phyloP scores from a whole-genome alignment of 805 yeast genomes.

The Saccharomycopsis fermentans region DNA sequence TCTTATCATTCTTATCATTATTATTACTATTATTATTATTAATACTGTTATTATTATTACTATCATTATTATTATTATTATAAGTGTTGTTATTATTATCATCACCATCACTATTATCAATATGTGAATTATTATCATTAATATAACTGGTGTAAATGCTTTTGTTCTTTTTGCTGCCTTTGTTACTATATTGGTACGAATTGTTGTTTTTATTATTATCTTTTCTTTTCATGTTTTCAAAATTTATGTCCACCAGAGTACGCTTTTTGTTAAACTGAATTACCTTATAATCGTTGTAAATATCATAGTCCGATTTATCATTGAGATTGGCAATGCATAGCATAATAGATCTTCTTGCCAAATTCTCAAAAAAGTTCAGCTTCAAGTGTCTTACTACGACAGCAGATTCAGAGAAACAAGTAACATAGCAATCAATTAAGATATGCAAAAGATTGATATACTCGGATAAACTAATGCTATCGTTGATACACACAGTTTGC shows the following conservation, averaged over 20 bases:
- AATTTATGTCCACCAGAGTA: not conserved
- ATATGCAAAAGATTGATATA: conserved; percentile 5
- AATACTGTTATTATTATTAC: not conserved
- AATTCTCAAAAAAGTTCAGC: conserved; percentile 5
- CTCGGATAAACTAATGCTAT: not conserved
- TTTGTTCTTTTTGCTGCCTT: not conserved
- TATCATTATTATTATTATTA: too few relatives aligned
- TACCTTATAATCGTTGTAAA: conserved; percentile 5
- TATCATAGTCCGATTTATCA: conserved; percentile 2
- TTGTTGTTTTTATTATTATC: not conserved
- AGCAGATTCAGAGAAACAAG: not conserved
- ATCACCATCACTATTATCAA: too few relatives aligned
- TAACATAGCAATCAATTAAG: conserved; percentile 8
- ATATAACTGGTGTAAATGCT: too few relatives aligned
- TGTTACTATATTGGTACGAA: not conserved
- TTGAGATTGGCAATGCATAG: conserved; percentile 10
- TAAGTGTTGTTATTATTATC: too few relatives aligned
- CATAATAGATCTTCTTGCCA: conserved; percentile 9
- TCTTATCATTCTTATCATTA: not conserved
- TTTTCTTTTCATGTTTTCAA: not conserved
- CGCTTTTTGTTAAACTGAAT: not conserved
- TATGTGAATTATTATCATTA: not conserved
- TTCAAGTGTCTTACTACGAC: not conserved
- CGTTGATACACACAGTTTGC: not conserved
- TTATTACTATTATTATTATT: not conserved